These are phyloP conservation scores for Areca catechu DNA, from an alignment of 176 grass and related monocot species.

Conservation along the genomic window DNA sequence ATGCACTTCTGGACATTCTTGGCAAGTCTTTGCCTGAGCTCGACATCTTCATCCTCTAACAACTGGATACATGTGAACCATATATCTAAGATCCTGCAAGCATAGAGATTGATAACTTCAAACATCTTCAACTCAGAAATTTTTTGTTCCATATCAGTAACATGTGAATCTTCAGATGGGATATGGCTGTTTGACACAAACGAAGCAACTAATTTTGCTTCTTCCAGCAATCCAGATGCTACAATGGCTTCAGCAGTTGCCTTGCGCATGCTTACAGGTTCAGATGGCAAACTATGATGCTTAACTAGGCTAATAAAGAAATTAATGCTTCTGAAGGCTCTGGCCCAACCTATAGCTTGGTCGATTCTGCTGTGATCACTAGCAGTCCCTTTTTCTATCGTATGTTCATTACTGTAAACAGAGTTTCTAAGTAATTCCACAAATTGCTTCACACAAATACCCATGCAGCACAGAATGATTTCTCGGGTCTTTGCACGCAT, in stretches of 20 bases:
- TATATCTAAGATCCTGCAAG: slow-evolving; percentile 65
- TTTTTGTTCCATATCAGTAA: slow-evolving; percentile 31
- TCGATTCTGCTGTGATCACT: slow-evolving; percentile 20
- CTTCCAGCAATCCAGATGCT: slow-evolving; percentile 69
- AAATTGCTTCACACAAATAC: slow-evolving; percentile 75
- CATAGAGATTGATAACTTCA: slow-evolving; percentile 50
- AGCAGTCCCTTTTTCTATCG: slow-evolving; percentile 17
- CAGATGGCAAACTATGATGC: slow-evolving; percentile 54
- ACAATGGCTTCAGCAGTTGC: slow-evolving; percentile 70
- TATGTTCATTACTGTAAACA: slow-evolving; percentile 24
- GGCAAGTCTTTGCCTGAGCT: slow-evolving; percentile 63
- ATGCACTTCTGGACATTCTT: slow-evolving; percentile 64
- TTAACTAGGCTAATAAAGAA: slow-evolving; percentile 65
- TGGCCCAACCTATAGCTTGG: slow-evolving; percentile 24
- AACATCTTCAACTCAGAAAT: slow-evolving; percentile 19
- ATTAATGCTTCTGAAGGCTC: slow-evolving; percentile 36
- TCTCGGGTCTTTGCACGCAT: slow-evolving; percentile 69
- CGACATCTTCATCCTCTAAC: slow-evolving; percentile 86
- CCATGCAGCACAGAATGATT: slow-evolving; percentile 82
- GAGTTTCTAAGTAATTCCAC: slow-evolving; percentile 31
- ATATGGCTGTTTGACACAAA: slow-evolving; percentile 35
- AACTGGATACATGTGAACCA: slow-evolving; percentile 84
- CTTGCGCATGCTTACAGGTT: slow-evolving; percentile 65
- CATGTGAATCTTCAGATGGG: slow-evolving; percentile 26
- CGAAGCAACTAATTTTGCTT: slow-evolving; percentile 32